These are phyloP conservation scores for Rhytidhysteron rufulum DNA, from an alignment of 2,329 filamentous ascomycete species.

Conservation along the genomic window DNA sequence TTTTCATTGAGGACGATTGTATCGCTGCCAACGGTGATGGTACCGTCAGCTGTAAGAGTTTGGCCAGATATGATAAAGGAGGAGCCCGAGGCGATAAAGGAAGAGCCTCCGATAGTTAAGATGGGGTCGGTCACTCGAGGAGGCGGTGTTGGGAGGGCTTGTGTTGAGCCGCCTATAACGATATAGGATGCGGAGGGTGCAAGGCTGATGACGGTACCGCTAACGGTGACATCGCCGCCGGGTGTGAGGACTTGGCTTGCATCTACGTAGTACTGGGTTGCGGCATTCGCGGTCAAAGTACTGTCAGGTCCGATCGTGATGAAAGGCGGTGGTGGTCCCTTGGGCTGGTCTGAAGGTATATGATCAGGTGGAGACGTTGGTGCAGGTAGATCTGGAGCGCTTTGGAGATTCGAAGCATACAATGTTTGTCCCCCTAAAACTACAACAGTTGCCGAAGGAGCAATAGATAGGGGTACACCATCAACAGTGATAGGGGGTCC, in stretches of 20 bases:
- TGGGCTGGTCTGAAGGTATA: slow-evolving; percentile 1
- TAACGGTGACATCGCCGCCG: slow-evolving; percentile 36
- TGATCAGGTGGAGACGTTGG: slow-evolving; percentile 12
- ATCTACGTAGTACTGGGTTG: slow-evolving; percentile 42
- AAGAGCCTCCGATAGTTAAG: slow-evolving; percentile 6
- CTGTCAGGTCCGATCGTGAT: slow-evolving; percentile 39
- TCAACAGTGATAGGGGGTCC: slow-evolving; percentile 31
- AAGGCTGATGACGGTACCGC: slow-evolving; percentile 39
- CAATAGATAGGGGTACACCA: slow-evolving; percentile 30
- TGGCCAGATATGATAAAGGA: slow-evolving; percentile 38
- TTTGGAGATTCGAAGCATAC: slow-evolving; percentile 16
- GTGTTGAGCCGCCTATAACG: slow-evolving; percentile 38
- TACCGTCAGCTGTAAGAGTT: slow-evolving; percentile 34
- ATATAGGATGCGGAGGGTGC: slow-evolving; percentile 36
- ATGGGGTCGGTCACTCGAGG: slow-evolving; percentile 7
- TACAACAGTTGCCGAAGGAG: slow-evolving; percentile 32
- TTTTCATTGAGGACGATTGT: slow-evolving; percentile 30
- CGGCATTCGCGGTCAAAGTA: slow-evolving; percentile 42
- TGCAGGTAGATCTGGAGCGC: slow-evolving; percentile 16
- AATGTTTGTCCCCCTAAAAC: slow-evolving; percentile 35
- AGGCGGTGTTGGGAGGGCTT: slow-evolving; percentile 18
- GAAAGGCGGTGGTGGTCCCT: slow-evolving; percentile 25
- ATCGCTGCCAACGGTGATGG: slow-evolving; percentile 29
- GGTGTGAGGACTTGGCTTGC: slow-evolving; percentile 35
- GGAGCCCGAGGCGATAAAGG: slow-evolving; percentile 1